A percentile compares a stretch with the other conserved stretches of the same genome.
Conservation (phyloP, 176 grass and related monocot genomes). For the Oropetium thomaeum region DNA sequence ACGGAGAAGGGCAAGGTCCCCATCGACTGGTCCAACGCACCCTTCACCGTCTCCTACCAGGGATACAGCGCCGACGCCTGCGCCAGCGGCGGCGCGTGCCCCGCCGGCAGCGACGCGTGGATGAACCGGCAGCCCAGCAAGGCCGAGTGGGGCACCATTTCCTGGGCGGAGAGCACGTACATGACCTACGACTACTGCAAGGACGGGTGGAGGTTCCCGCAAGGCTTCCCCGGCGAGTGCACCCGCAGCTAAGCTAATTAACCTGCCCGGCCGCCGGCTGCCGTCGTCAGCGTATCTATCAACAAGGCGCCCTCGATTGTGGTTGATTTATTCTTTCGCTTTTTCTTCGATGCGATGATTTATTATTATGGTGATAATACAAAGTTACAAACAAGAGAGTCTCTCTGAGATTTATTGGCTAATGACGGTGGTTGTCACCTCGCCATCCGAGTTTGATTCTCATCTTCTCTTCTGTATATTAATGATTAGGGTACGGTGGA, state of each 20-base stretch:
- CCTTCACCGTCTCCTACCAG: constrained; percentile 60
- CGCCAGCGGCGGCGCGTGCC: constrained; percentile 12
- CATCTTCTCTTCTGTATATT: neutral
- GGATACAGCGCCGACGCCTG: constrained; percentile 51
- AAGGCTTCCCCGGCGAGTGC: constrained; percentile 41
- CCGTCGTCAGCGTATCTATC: too few species aligned
- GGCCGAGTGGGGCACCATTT: constrained; percentile 17
- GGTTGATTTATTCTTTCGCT: neutral
- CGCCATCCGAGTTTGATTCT: neutral
- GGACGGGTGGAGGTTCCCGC: constrained; percentile 41
- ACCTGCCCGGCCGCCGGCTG: too few species aligned
- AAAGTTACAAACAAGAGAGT: neutral
- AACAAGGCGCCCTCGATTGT: too few species aligned
- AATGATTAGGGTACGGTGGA: neutral
- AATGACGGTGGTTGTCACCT: neutral
- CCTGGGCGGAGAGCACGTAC: constrained; percentile 36
- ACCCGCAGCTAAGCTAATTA: constrained; percentile 24
- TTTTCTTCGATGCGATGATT: neutral
- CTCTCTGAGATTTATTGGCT: neutral
- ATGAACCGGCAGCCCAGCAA: constrained; percentile 19
- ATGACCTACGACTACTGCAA: constrained; percentile 46
- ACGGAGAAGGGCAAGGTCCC: constrained; percentile 61
- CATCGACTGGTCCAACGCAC: constrained; percentile 54
- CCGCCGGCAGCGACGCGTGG: constrained; percentile 7
- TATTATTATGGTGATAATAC: neutral